Evolutionary conservation across 495 filamentous ascomycete genomes (phyloP).

Genomic region (Aspergillus affinis): DNA sequence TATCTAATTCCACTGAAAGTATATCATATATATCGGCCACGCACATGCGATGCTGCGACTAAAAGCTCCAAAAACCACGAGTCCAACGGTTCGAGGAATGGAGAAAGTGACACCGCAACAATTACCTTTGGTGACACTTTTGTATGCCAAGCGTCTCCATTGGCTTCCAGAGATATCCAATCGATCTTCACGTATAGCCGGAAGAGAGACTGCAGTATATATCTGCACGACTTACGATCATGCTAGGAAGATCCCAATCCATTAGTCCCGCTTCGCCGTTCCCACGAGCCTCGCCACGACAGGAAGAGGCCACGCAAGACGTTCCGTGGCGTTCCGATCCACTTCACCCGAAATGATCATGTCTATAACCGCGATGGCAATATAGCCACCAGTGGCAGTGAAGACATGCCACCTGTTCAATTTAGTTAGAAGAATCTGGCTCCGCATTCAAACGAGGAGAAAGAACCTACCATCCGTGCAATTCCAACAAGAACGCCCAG

Average conservation of each 20-base stretch:
- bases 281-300: background rate
- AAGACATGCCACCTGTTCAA: constrained; percentile 52
- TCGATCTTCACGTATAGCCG: too few relatives aligned
- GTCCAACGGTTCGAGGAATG: too few relatives aligned
- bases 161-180: too few relatives aligned
- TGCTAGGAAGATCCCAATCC: background rate
- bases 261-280: background rate
- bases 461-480: constrained; percentile 54
- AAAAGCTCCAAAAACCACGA: too few relatives aligned
- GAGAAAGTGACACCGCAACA: too few relatives aligned
- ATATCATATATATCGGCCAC: too few relatives aligned
- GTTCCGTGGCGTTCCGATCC: background rate
- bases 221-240: background rate
- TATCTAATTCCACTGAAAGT: too few relatives aligned
- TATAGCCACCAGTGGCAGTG: constrained; percentile 48
- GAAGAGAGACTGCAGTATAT: background rate
- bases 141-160: too few relatives aligned
- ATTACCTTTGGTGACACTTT: too few relatives aligned
- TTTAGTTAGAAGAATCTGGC: background rate
- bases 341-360: constrained; percentile 8
- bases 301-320: constrained; percentile 14
- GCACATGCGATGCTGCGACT: too few relatives aligned
- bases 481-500: constrained; percentile 52
- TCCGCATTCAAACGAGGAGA: constrained; percentile 2
- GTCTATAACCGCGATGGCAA: constrained; percentile 23